Conservation (phyloP, 768 basidiomycete species). For the Boletus reticulatus region DNA sequence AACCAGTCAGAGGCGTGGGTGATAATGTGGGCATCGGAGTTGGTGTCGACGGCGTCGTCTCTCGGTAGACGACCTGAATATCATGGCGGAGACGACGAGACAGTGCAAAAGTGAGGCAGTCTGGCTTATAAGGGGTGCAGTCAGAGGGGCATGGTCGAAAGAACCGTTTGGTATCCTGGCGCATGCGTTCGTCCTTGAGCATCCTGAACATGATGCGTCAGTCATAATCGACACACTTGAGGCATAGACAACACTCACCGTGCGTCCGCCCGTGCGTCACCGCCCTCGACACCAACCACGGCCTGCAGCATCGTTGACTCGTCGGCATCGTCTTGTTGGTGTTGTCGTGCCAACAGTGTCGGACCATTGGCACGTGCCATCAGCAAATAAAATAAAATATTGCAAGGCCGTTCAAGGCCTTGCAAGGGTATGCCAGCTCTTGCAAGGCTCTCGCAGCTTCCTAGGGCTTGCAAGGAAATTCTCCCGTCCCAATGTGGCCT, state of each 20-base stretch:
- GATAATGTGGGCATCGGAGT: slow-evolving; percentile 40
- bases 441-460: too few species aligned
- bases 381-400: too few species aligned
- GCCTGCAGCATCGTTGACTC: slow-evolving; percentile 91
- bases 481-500: too few species aligned
- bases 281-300: slow-evolving; percentile 83
- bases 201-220: slow-evolving; percentile 47
- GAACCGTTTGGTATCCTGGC: slow-evolving; percentile 48
- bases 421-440: too few species aligned
- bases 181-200: slow-evolving; percentile 84
- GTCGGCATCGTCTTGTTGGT: too few species aligned
- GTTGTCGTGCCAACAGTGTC: too few species aligned
- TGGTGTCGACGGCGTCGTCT: background rate
- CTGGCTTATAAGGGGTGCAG: slow-evolving; percentile 8
- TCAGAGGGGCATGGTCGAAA: slow-evolving; percentile 35
- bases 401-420: too few species aligned
- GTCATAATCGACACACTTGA: background rate
- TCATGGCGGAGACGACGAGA: slow-evolving; percentile 19
- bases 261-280: slow-evolving; percentile 84
- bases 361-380: too few species aligned
- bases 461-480: too few species aligned
- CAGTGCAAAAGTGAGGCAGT: fast-evolving
- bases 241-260: slow-evolving; percentile 51
- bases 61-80: slow-evolving; percentile 1
- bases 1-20: slow-evolving; percentile 48